Base-by-base conservation (phyloP, 176 grass and related monocot genomes). In the Neostapfia colusana region DNA sequence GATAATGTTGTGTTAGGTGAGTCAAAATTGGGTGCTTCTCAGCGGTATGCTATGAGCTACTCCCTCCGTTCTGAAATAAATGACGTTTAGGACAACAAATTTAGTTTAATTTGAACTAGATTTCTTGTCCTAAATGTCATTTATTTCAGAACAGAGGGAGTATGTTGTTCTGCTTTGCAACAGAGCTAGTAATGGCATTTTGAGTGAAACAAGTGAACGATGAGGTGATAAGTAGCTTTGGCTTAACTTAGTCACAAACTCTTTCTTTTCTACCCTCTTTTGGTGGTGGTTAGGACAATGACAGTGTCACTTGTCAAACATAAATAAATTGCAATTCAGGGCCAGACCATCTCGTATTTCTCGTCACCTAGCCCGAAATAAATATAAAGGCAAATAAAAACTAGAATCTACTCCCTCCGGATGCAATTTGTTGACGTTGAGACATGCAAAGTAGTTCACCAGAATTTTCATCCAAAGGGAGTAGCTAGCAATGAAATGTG, bases 221-320 rank as follows among this genome's bases (percentile, higher is more conserved):
- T 28, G 78, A 63, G 43, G 13, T 46, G 71, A 55, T 41, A 63
- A 69, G 61, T 79, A 43, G 50, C 55, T 59, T 59, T 23, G 28
- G 25, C 24, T 45, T 40, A 44, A 70, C 56, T 76, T 55, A 42
- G 60, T 63, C 49, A 81, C 61, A 62, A 49, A 42, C 28, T 50
- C 28, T 40, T 57, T 21, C 41, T 31, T 28, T 51, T 15, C 20
- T 1, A 20, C n/a, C 7, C 39, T 55, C 41, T 43, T 31, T 66
- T 81, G 59, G 55, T 63, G 63, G 35, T 65, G 39, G 56, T 13
- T 55, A 3, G 37, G 65, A 71, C 55, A 79, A 42, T 67, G 78
- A 70, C 54, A 0, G 4, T 53, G 35, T n/a, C n/a, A n/a, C n/a
- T n/a, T n/a, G n/a, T n/a, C n/a, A n/a, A n/a, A n/a, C n/a, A 76